Evolutionary conservation across 495 filamentous ascomycete genomes (phyloP), one percentile per base, ranked within the genome.

Genomic region (Hypoxylon lienhwacheense): DNA sequence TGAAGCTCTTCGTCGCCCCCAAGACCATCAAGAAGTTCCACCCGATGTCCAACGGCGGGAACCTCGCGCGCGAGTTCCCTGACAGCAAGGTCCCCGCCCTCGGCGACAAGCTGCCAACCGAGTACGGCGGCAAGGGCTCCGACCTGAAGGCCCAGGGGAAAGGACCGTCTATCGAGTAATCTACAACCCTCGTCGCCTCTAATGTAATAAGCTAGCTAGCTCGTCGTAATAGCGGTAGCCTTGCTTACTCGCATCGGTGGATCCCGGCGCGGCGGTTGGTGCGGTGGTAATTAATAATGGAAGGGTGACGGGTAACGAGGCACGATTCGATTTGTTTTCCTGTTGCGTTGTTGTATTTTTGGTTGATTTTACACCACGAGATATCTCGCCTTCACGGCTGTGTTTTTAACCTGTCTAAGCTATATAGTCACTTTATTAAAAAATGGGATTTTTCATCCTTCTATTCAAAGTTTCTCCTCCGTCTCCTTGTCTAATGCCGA

Each of bases 1-100:
- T 95, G 76, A 95, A 90, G 78, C 68, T 89, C 15, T 81, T 96
- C 64, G 71, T 93, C 33, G 82, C 83, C 49, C 76, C 81, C 59
- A 89, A 90, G 70, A 95, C 89, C 2, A 77, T 85, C 58, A 87
- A 85, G 77, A 95, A 95, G 73, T 89, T 95, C 71, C 85, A 86
- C 50, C 86, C 88, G 43, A 81, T 96, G 74, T 80, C 81, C 24
- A 88, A 90, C 63, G 90, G 90, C 15, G 75, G 65, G n/a, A 80
- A 80, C 43, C 73, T 96, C 31, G 82, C 79, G 10, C 72, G 72
- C 16, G 86, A 91, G 63, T 84, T 86, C 70, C 55, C 37, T 4
- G 64, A 68, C 1, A 75, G 67, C 49, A 71, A 67, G 48, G 68
- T 81, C 19, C 47, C 71, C 11, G 68, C 62, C 0, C 61, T 89